Evolutionary conservation across 352 stramenopile species (phyloP).

Genomic region (Pythium dissimile): DNA sequence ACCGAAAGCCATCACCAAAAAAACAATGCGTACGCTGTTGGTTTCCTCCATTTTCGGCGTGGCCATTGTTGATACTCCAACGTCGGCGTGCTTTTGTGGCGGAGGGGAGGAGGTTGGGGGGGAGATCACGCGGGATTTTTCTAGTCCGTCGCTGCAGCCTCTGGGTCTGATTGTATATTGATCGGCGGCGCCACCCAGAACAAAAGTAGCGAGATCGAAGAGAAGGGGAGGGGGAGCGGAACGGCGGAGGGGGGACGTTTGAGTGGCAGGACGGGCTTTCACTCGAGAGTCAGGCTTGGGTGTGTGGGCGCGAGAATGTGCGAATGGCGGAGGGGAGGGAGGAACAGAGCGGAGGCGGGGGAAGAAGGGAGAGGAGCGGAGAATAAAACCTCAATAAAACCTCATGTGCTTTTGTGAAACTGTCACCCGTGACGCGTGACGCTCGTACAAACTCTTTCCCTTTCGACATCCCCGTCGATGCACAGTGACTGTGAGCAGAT

Average conservation of each 20-base stretch:
- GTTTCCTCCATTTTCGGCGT: slow-evolving; percentile 83
- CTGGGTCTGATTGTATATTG: background rate
- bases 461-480: slow-evolving; percentile 17
- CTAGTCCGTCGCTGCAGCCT: too few relatives aligned
- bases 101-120: background rate
- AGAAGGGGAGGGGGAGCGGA: background rate
- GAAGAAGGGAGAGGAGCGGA: slow-evolving; percentile 21
- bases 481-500: slow-evolving; percentile 14
- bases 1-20: background rate
- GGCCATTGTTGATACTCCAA: slow-evolving; percentile 54
- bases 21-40: slow-evolving; percentile 26
- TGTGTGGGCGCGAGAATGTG: slow-evolving; percentile 18
- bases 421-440: slow-evolving; percentile 68
- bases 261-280: background rate
- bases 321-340: slow-evolving; percentile 25
- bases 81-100: slow-evolving; percentile 7
- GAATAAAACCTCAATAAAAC: slow-evolving; percentile 32
- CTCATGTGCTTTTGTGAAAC: slow-evolving; percentile 22
- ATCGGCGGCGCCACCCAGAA: background rate
- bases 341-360: slow-evolving; percentile 17
- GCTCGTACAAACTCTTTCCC: slow-evolving; percentile 37
- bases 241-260: background rate
- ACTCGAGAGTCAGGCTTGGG: slow-evolving; percentile 1
- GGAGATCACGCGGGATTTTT: too few relatives aligned
- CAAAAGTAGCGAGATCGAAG: background rate